Evolutionary conservation across 257 asterid species (phyloP).

Genomic region (Ilex aquifolium): DNA sequence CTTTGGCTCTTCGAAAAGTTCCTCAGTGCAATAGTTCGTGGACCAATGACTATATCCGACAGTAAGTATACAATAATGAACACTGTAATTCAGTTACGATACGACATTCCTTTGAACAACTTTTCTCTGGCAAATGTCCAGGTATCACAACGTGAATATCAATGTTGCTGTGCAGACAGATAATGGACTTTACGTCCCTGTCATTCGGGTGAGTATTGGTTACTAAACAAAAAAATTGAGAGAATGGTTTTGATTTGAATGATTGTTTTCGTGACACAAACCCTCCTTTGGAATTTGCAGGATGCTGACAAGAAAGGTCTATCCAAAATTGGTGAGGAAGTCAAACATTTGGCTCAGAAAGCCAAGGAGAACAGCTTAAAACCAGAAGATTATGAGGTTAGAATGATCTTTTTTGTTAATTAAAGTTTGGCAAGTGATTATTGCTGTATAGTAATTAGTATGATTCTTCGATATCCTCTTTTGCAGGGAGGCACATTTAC

Average conservation of each 20-base stretch:
- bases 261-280: neutral
- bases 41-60: constrained; percentile 94
- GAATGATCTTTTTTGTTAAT: constrained; percentile 1
- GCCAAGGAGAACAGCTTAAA: constrained; percentile 86
- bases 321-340: constrained; percentile 76
- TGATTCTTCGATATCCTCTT: constrained; percentile 11
- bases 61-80: constrained; percentile 47
- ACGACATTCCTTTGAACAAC: neutral
- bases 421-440: neutral
- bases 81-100: neutral
- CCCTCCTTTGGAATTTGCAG: constrained; percentile 30
- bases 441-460: neutral
- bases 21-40: constrained; percentile 98
- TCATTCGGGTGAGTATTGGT: constrained; percentile 47
- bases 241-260: too few species aligned
- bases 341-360: constrained; percentile 70
- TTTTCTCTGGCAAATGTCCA: constrained; percentile 25
- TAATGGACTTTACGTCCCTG: constrained; percentile 83
- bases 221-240: too few species aligned
- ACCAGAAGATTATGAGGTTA: constrained; percentile 94
- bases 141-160: constrained; percentile 77
- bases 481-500: constrained; percentile 96
- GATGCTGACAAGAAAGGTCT: constrained; percentile 98
- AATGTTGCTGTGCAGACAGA: constrained; percentile 99
- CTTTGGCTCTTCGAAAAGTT: constrained; percentile 93